These are phyloP conservation scores for Bolboschoenoplectus hybrid DNA, from an alignment of 202 grass and related monocot genomes.

Conservation along the genomic window DNA sequence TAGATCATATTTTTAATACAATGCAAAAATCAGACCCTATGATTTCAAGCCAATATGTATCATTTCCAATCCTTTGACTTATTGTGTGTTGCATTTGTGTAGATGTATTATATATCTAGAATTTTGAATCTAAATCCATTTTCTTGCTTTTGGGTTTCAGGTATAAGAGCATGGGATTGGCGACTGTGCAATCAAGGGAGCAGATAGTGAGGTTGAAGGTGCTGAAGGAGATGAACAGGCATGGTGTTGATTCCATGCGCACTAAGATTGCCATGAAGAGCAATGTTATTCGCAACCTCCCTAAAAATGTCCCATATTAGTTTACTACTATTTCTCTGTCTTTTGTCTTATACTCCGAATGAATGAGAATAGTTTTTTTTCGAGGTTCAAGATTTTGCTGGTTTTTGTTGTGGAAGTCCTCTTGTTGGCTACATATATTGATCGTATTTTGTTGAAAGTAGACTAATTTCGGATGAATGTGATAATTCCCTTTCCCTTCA, in stretches of 20 bases:
- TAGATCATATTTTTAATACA: not conserved
- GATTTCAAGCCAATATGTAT: not conserved
- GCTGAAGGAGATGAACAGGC: conserved; percentile 69
- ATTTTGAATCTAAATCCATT: not conserved
- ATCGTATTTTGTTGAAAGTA: not conserved
- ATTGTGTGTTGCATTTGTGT: not conserved
- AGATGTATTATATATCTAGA: not conserved
- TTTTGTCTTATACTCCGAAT: not conserved
- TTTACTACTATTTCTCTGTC: not conserved
- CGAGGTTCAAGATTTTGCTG: not conserved
- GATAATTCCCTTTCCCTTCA: not conserved
- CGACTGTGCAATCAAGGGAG: conserved; percentile 87
- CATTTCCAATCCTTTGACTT: not conserved
- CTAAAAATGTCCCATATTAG: conserved; percentile 88
- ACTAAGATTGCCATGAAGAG: conserved; percentile 91
- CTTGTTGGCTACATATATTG: not conserved
- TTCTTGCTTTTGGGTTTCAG: conserved; percentile 30
- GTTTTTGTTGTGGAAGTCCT: not conserved
- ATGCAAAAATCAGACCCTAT: not conserved
- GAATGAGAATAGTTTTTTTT: conserved; percentile 21
- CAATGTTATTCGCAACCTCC: conserved; percentile 91
- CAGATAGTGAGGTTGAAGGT: conserved; percentile 86
- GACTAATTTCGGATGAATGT: not conserved
- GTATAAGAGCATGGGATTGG: conserved; percentile 86
- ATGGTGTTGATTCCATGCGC: conserved; percentile 68